Percentiles rank a stretch among this genome's conserved stretches.
Evolutionary conservation across 768 basidiomycete genomes (phyloP).

Genomic region (Termitomyces sp.): DNA sequence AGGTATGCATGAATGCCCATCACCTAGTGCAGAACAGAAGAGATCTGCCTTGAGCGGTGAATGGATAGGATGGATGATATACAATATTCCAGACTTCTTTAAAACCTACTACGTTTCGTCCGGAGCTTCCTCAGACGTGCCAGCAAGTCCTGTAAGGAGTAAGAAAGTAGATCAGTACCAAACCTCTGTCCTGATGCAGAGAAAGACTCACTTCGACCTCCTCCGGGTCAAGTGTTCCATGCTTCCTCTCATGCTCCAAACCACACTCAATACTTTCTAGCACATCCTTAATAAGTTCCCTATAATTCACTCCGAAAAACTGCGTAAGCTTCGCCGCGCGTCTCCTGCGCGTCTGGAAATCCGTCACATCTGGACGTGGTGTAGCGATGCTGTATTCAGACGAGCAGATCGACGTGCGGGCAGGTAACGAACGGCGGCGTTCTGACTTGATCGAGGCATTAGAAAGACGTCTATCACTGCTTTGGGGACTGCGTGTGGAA

Average conservation of each 20-base stretch:
- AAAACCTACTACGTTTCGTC: conserved; percentile 37
- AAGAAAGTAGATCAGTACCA: conserved; percentile 6
- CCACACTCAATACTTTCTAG: conserved; percentile 76
- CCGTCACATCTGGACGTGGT: conserved; percentile 38
- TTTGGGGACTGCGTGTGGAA: conserved; percentile 13
- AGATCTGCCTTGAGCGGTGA: not conserved
- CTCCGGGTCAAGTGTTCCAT: conserved; percentile 58
- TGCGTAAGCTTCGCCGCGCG: conserved; percentile 80
- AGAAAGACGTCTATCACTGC: conserved; percentile 25
- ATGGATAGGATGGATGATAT: not conserved
- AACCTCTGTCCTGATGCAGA: not conserved
- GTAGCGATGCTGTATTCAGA: conserved; percentile 43
- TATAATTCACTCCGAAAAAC: conserved; percentile 87
- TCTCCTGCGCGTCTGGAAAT: conserved; percentile 68
- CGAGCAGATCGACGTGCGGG: conserved; percentile 47
- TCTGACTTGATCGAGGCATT: conserved; percentile 46
- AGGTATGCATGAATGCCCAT: not conserved
- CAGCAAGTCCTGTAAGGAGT: conserved; percentile 42
- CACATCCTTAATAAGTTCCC: conserved; percentile 70
- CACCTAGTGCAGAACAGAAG: not conserved
- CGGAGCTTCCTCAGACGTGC: conserved; percentile 50
- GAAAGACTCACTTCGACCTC: conserved; percentile 61
- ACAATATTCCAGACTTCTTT: conserved; percentile 10
- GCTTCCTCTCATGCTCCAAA: conserved; percentile 61
- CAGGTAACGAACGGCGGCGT: conserved; percentile 67